Evolutionary conservation across 352 stramenopile genomes (phyloP), one percentile per base, ranked within the genome.

Genomic region (Plasmopara muralis): DNA sequence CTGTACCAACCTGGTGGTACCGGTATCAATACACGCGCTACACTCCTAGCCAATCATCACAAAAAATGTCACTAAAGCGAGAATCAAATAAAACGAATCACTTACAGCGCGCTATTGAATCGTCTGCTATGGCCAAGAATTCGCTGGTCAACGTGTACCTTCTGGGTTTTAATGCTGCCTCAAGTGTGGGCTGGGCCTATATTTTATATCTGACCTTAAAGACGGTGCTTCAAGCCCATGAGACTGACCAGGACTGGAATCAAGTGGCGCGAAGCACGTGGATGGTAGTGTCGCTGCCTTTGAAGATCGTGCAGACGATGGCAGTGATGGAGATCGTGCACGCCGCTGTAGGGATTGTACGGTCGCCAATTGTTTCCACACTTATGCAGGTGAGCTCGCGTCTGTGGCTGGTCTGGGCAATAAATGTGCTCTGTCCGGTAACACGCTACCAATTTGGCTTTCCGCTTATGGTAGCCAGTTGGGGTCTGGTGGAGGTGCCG

Each of bases 301-400:
- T 93, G 40, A 80, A 87, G 60, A 61, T 88, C 39, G 89, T 98
- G 52, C 97, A 99, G 74, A 96, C 85, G 16, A 84, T 95, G 47
- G 95, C 95, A 12, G 54, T 97, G 6, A 78, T 99, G 48, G 95
- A 99, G 74, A 96, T 99, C 52, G 60, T 99, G 48, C 95, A 99
- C 85, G 84, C 95, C 9, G 77, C 91, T 3, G 30, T 98, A 12
- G 90, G 96, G 38, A 80, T 99, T 42, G 97, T 99, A 35, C 93
- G 93, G 60, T 98, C 92, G 37, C 95, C 96, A 4, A 64, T 98
- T 42, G 72, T 94, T 34, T 98, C 96, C 0, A 95, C 87, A 15
- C 62, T 96, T 43, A 86, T 97, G 70, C 92, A 98, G 35, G 87
- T 97, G 55, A 84, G 85, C 47, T 93, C 89, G 33, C 92, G 93